Evolutionary conservation across 257 asterid species (phyloP).

Genomic region (Cordia subcordata): DNA sequence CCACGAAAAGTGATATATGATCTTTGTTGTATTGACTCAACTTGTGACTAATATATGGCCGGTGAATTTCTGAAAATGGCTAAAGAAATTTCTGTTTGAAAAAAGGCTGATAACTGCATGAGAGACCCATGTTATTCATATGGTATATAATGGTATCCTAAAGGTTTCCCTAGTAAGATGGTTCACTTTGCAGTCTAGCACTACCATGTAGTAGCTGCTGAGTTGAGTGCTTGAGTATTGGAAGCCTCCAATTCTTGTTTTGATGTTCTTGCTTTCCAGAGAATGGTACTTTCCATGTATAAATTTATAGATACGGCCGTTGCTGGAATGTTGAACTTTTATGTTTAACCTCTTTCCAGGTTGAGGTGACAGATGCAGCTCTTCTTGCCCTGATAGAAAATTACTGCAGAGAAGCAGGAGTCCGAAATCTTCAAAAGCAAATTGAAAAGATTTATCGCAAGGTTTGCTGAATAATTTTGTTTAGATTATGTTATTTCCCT

Average conservation of each 20-base stretch:
- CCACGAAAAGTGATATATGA: no score
- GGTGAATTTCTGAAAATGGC: no score
- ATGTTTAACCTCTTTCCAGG: conserved; percentile 37
- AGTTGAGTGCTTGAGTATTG: background rate
- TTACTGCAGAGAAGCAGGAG: conserved; percentile 99
- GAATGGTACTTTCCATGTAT: background rate
- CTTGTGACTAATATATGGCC: no score
- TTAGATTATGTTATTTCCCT: background rate
- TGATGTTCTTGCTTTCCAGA: background rate
- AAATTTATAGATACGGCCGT: no score
- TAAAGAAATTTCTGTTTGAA: no score
- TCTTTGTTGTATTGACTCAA: no score
- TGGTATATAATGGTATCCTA: no score
- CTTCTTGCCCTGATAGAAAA: conserved; percentile 86
- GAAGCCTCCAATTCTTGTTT: background rate
- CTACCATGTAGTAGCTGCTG: background rate
- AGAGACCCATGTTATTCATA: no score
- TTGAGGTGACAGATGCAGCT: conserved; percentile 86
- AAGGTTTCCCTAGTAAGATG: no score
- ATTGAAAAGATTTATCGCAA: conserved; percentile 96
- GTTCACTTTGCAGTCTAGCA: no score
- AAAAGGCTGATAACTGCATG: no score
- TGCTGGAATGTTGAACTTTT: conserved; percentile 2
- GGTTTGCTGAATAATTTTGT: conserved; percentile 32
- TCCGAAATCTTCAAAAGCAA: conserved; percentile 98